Percentiles rank a stretch among this genome's conserved stretches.
These are phyloP conservation scores for Boletellus sp. DNA, from an alignment of 768 basidiomycete species.

Conservation along the genomic window DNA sequence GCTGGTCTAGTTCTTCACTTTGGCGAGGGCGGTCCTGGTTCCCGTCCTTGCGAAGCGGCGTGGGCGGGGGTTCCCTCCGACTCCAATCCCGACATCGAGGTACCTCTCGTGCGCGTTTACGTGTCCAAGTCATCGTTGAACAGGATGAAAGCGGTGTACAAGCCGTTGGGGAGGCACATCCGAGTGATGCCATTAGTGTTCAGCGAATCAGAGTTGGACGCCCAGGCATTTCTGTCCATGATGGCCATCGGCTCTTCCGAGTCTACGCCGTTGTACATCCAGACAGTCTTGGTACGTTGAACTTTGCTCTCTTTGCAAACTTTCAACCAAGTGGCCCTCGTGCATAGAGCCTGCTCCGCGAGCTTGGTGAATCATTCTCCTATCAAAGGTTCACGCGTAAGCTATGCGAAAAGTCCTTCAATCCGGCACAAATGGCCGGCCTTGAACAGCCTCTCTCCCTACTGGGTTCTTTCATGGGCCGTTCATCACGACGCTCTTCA, in stretches of 20 bases:
- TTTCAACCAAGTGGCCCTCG: neutral
- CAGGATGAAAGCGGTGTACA: constrained; percentile 52
- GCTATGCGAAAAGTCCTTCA: constrained; percentile 48
- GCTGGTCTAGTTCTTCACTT: constrained; percentile 62
- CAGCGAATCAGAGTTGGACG: constrained; percentile 56
- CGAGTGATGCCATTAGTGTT: constrained; percentile 51
- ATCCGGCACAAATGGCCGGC: constrained; percentile 48
- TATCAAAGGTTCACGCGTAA: constrained; percentile 43
- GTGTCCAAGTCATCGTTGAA: constrained; percentile 56
- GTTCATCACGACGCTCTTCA: neutral
- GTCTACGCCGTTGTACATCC: constrained; percentile 60
- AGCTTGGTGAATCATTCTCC: constrained; percentile 54
- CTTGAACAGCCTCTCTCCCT: constrained; percentile 59
- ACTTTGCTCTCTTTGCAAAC: neutral
- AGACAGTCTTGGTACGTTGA: constrained; percentile 51
- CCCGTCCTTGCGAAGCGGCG: constrained; percentile 60
- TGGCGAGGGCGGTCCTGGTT: constrained; percentile 54
- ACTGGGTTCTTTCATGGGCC: constrained; percentile 50
- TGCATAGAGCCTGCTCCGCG: constrained; percentile 50
- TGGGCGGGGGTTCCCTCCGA: constrained; percentile 41
- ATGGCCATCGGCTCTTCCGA: constrained; percentile 63
- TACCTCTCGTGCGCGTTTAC: constrained; percentile 40
- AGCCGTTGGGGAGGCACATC: constrained; percentile 43
- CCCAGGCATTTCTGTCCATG: constrained; percentile 61
- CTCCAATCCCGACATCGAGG: constrained; percentile 26